Evolutionary conservation across 228 moss, liverwort and hornwort genomes (phyloP), one percentile per base, ranked within the genome.

Genomic region (Sphagnum fallax): DNA sequence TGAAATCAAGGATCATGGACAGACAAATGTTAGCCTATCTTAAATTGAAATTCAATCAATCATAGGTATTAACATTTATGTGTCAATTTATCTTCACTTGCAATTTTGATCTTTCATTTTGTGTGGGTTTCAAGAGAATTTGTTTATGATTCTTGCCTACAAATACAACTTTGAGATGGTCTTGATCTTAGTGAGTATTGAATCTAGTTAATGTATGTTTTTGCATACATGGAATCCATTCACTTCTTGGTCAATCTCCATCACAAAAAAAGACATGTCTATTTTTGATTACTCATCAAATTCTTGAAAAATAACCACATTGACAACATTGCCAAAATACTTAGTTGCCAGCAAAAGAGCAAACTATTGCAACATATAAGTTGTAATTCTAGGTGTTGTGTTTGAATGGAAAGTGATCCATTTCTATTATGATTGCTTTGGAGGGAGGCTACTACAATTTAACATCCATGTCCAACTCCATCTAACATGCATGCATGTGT

Each of bases 391-490:
- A 32, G 32, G 32, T 32, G 32, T 32, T 32, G 32, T 32, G 32
- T 5, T 16, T 52, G 63, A 74, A 83, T 83, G 1, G n/a, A 53
- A 47, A 84, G 83, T 6, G 87, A 87, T 73, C 84, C 84, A 12
- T 71, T 5, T 83, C 83, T 16, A 67, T 87, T 48, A 79, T 87
- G 13, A 48, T 87, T 67, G 83, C 79, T 60, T 69, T 87, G 61
- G 87, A 87, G 75, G 84, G 87, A 49, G 87, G 87, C 6, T 1
- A 1, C 1, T 87, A 87, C 68, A 84, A 81, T 66, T 65, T 87
- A 51, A 66, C 69, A 8, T 79, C 87, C 48, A 81, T 87, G 49
- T 62, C 84, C 5, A 62, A 71, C 32, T 87, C 87, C 10, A 79
- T 72, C 73, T 87, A 67, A 76, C 87, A 18, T 87, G 83, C 58